These are phyloP conservation scores for Keithomyces neogunnii DNA, from an alignment of 2,329 filamentous ascomycete genomes.

Conservation along the genomic window DNA sequence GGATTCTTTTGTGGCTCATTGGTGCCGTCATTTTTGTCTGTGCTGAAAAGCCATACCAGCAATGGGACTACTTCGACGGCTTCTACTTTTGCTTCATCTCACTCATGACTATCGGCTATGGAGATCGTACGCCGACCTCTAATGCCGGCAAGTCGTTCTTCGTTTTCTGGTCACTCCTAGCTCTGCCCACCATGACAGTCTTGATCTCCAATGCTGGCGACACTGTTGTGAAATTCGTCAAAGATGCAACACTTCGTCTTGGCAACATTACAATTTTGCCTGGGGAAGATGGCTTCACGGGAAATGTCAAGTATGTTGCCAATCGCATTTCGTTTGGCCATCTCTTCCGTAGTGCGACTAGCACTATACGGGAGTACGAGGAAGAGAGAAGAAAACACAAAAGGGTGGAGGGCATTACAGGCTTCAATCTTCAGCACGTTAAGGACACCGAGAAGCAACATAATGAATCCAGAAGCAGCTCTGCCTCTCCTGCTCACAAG, in stretches of 20 bases:
- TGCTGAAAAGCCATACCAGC: slow-evolving; percentile 43
- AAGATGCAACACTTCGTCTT: slow-evolving; percentile 45
- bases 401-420: neutral
- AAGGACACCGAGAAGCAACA: slow-evolving; percentile 1
- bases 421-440: slow-evolving; percentile 4
- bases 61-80: slow-evolving; percentile 68
- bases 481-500: neutral
- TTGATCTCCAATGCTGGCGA: slow-evolving; percentile 78
- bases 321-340: slow-evolving; percentile 33
- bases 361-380: slow-evolving; percentile 3
- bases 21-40: slow-evolving; percentile 66
- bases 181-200: slow-evolving; percentile 80
- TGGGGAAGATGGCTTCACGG: slow-evolving; percentile 40
- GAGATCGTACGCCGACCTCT: slow-evolving; percentile 67
- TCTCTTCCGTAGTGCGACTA: slow-evolving; percentile 22
- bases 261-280: slow-evolving; percentile 55
- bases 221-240: slow-evolving; percentile 61
- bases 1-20: slow-evolving; percentile 68
- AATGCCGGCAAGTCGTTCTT: slow-evolving; percentile 79
- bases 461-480: slow-evolving; percentile 1
- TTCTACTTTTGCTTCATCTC: slow-evolving; percentile 83
- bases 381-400: neutral
- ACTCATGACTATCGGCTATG: slow-evolving; percentile 80
- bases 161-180: slow-evolving; percentile 84
- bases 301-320: slow-evolving; percentile 35